Evolutionary conservation across 2,329 filamentous ascomycete species (phyloP), one percentile per base, ranked within the genome.

Genomic region (Fusarium proliferatum): DNA sequence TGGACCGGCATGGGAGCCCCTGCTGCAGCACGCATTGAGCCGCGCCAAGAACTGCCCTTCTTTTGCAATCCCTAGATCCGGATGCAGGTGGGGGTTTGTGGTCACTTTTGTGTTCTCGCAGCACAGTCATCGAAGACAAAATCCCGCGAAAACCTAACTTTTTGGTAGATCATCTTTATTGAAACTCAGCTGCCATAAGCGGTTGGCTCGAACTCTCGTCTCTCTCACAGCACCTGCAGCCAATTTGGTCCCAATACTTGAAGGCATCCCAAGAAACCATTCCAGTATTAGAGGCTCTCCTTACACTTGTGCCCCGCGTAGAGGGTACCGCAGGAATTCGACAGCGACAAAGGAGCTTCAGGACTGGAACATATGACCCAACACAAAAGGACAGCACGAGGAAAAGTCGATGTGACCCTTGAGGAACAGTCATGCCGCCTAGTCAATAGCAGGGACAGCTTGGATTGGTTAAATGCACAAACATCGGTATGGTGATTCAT

Each of bases 401-500:
- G 52, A 66, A 66, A 63, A 61, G 34, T 45, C 45, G 59, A 71
- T 43, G 67, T 73, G 63, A 69, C 71, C 62, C 60, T 51, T 61
- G 59, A 65, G 67, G 34, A 64, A 71, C 57, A 71, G 58, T 33
- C 55, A 73, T 73, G 43, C 33, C 57, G 48, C 58, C 58, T 67
- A 52, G 30, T 52, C 28, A 49, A 48, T 42, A 43, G 39, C 28
- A 60, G 64, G 68, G 57, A 72, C 55, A 33, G 48, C 33, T 46
- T 51, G 48, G 64, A 64, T 69, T 69, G 66, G 64, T 28, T 42
- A 52, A 17, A 16, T 7, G 39, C n/a, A 55, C 28, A 43, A 60
- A 52, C 38, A 39, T 57, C 46, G 72, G 72, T 28, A 73, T 75
- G 72, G 59, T 75, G 72, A 75, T 75, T 73, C 72, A 73, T 73